These are phyloP conservation scores for Colletotrichum sp. DNA, from an alignment of 2,329 filamentous ascomycete species.

Conservation along the genomic window DNA sequence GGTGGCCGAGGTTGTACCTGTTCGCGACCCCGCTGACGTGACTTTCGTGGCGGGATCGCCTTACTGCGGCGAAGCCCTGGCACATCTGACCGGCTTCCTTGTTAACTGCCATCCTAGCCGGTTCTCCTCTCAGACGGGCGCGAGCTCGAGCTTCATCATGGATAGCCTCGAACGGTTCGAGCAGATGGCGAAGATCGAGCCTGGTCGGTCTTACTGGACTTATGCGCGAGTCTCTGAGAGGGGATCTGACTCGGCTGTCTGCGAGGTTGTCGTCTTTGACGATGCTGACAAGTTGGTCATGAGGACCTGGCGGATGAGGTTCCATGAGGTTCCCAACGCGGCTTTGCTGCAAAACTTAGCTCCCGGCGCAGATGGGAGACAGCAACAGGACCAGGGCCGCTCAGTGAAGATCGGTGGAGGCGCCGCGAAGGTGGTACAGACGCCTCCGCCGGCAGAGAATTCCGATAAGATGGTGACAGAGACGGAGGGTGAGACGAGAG, in stretches of 20 bases:
- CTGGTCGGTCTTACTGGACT: background rate
- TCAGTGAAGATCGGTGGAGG: background rate
- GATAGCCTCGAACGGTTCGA: background rate
- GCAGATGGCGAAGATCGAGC: background rate
- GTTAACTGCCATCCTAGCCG: background rate
- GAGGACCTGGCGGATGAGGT: background rate
- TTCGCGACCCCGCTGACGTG: background rate
- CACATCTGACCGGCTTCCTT: background rate
- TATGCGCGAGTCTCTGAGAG: background rate
- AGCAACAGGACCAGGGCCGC: background rate
- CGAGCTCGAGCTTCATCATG: background rate
- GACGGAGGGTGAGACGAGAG: background rate
- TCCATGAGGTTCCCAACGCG: background rate
- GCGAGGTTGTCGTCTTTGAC: background rate
- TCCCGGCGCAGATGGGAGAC: background rate
- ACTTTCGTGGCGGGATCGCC: background rate
- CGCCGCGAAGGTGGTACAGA: background rate
- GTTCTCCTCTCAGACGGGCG: background rate
- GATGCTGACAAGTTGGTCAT: background rate
- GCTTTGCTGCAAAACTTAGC: background rate
- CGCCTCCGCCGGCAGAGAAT: fast-evolving
- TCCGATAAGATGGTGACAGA: background rate
- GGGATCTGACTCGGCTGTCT: background rate
- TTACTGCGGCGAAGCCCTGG: background rate
- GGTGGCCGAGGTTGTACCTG: background rate